Conservation (phyloP, 176 grass and related monocot genomes). For the Rhynchospora breviuscula region DNA sequence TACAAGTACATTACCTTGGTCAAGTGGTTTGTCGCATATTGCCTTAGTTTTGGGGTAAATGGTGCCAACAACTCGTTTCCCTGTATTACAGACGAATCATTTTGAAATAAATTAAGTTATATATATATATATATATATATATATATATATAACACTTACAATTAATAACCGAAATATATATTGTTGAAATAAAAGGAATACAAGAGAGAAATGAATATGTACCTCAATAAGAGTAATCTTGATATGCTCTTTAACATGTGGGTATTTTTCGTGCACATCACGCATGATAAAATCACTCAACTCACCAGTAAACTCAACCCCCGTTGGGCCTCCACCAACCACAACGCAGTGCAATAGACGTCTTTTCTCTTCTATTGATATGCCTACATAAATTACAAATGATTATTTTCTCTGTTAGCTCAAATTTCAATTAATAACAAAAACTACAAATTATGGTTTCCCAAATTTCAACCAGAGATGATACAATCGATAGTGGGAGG, state of each 20-base stretch:
- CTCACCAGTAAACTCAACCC: constrained; percentile 89
- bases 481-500: not conserved
- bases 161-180: not conserved
- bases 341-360: constrained; percentile 78
- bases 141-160: not conserved
- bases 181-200: not conserved
- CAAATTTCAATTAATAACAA: not conserved
- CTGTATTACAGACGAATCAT: constrained; percentile 23
- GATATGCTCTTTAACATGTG: constrained; percentile 78
- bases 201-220: not conserved
- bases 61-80: constrained; percentile 79
- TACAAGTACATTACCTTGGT: constrained; percentile 38
- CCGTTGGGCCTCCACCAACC: constrained; percentile 67
- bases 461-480: too few species aligned
- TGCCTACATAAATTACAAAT: constrained; percentile 26
- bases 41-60: constrained; percentile 52
- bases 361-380: constrained; percentile 56
- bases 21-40: constrained; percentile 70
- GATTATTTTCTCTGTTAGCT: not conserved
- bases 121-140: not conserved
- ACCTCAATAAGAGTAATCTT: constrained; percentile 89
- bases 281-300: constrained; percentile 85
- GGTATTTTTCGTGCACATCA: constrained; percentile 58
- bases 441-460: too few species aligned
- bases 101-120: not conserved